These are phyloP conservation scores for Aspergillus thermomutatus DNA, from an alignment of 2,329 filamentous ascomycete species.

Conservation along the genomic window DNA sequence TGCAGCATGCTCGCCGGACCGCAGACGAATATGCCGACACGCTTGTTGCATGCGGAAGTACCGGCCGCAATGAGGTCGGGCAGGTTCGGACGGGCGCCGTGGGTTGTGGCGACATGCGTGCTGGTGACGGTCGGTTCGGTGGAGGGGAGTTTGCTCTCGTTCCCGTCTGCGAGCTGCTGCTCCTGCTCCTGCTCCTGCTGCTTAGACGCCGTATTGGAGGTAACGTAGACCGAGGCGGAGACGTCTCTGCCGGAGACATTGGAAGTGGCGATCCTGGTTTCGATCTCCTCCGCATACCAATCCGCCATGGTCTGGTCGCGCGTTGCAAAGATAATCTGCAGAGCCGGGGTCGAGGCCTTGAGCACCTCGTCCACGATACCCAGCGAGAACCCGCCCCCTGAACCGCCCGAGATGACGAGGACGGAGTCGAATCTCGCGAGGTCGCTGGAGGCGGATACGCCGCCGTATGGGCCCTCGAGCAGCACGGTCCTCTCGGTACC, in stretches of 20 bases:
- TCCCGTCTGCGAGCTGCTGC: background rate
- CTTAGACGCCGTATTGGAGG: background rate
- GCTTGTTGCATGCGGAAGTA: constrained; percentile 4
- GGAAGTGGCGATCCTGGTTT: constrained; percentile 1
- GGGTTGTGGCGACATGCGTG: background rate
- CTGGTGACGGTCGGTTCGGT: background rate
- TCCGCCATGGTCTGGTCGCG: constrained; percentile 4
- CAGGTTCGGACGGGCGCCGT: constrained; percentile 31
- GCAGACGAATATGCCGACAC: constrained; percentile 38
- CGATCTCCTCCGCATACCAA: constrained; percentile 12
- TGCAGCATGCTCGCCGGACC: constrained; percentile 47
- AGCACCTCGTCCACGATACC: constrained; percentile 45
- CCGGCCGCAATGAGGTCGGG: constrained; percentile 15
- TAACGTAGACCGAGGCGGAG: constrained; percentile 17
- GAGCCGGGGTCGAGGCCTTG: background rate
- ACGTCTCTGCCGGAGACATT: constrained; percentile 4
- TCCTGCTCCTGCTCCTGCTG: background rate
- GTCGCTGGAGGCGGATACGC: constrained; percentile 36
- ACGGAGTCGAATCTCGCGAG: constrained; percentile 40
- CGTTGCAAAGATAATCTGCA: constrained; percentile 15
- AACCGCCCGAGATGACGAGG: constrained; percentile 54
- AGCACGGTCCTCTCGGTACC: constrained; percentile 43
- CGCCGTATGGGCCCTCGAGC: constrained; percentile 60
- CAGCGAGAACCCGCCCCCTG: constrained; percentile 54
- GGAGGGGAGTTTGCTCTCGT: background rate